phyloP scores from a whole-genome alignment of 75 land plant species.

The Sequoiadendron giganteum region DNA sequence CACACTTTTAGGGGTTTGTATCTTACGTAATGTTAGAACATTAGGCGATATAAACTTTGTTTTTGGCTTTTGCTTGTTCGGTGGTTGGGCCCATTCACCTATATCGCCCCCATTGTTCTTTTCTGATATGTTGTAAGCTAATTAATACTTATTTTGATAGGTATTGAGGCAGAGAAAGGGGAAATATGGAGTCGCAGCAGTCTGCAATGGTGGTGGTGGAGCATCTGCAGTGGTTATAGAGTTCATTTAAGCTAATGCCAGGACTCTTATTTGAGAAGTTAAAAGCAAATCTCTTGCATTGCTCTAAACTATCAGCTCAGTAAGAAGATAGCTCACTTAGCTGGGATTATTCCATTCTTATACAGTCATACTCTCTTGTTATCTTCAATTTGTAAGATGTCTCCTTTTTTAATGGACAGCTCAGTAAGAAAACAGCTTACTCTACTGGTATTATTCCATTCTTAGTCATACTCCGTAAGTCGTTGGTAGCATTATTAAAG shows the following conservation, averaged over 20 bases:
- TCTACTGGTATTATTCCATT: too few relatives aligned
- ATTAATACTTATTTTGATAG: conserved; percentile 21
- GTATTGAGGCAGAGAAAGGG: conserved; percentile 66
- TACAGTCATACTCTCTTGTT: not conserved
- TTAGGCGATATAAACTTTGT: not conserved
- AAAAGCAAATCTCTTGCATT: not conserved
- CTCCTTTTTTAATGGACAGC: not conserved
- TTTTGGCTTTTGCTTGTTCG: not conserved
- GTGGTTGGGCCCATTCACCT: not conserved
- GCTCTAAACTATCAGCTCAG: not conserved
- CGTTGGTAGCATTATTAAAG: too few relatives aligned
- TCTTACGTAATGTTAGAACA: conserved; percentile 1
- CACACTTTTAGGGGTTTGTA: conserved; percentile 80
- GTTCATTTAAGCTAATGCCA: conserved; percentile 54
- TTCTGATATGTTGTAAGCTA: not conserved
- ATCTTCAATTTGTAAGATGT: not conserved
- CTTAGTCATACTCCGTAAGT: too few relatives aligned
- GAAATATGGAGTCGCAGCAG: conserved; percentile 68
- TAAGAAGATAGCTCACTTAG: not conserved
- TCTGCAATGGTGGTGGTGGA: conserved; percentile 91
- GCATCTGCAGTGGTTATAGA: conserved; percentile 81
- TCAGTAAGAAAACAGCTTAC: too few relatives aligned
- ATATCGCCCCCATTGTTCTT: not conserved
- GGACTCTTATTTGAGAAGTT: not conserved
- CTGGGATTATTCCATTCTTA: not conserved